Percentiles rank a stretch among this genome's conserved stretches.
Conservation (phyloP, 78 protist genomes). For the Polysphondylium violaceum region DNA sequence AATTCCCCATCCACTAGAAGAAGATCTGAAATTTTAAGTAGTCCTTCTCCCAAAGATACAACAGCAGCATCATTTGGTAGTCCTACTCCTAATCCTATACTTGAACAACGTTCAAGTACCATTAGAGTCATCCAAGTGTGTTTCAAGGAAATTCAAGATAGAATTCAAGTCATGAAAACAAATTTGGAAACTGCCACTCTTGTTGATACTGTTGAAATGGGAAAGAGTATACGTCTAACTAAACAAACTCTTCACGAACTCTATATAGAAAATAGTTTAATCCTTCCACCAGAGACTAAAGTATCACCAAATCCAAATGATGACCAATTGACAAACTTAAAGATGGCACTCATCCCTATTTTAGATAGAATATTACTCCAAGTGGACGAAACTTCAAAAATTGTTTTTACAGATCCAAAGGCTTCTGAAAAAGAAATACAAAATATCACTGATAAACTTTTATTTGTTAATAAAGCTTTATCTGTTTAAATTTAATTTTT, state of each 20-base stretch:
- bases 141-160: slow-evolving; percentile 23
- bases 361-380: slow-evolving; percentile 42
- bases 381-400: slow-evolving; percentile 6
- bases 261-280: slow-evolving; percentile 18
- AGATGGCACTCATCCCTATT: slow-evolving; percentile 31
- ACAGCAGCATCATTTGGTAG: not conserved
- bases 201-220: slow-evolving; percentile 52
- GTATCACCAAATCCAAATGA: slow-evolving; percentile 9
- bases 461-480: slow-evolving; percentile 63
- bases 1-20: not conserved
- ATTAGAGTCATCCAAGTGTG: slow-evolving; percentile 25
- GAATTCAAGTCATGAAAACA: not conserved
- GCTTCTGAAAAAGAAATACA: slow-evolving; percentile 4
- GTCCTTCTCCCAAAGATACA: too few species aligned
- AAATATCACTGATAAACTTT: slow-evolving; percentile 43
- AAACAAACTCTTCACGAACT: slow-evolving; percentile 41
- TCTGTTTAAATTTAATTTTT: slow-evolving; percentile 8
- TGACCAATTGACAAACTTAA: slow-evolving; percentile 46
- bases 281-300: slow-evolving; percentile 25
- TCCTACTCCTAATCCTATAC: not conserved
- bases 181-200: slow-evolving; percentile 14
- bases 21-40: not conserved
- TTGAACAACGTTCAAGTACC: not conserved
- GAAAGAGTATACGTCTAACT: slow-evolving; percentile 33
- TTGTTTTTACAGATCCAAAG: not conserved